Base-by-base conservation (phyloP, 192 early-diverging fungal species). In the Umbelopsis ramanniana region DNA sequence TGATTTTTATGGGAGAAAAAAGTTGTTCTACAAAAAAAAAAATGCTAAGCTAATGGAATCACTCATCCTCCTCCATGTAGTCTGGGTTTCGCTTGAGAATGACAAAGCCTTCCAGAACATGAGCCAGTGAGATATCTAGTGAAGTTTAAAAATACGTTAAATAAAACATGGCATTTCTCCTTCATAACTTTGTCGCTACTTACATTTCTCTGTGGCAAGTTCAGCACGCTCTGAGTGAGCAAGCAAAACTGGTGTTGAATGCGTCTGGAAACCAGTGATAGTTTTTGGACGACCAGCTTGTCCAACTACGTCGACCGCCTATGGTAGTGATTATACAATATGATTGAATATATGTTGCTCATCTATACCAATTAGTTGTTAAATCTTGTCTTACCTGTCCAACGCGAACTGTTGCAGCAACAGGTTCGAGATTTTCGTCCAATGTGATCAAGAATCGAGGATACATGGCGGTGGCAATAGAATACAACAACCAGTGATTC, bases 251-350 rank as follows among this genome's bases (percentile, higher is more conserved):
- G 98, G 98, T 45, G 98, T 98, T 33, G 94, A 90, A 79, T 99
- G 96, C 47, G 97, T 95, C 82, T 98, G 97, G 91, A 98, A 99
- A 23, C 98, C 98, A 6, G 97, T 98, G 76, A 99, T 98, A 2
- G 96, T 98, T 84, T 99, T 99, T 70, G 97, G 97, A 67, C 93
- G 84, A 23, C 98, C 98, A 1, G 97, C 98, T 81, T 99, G 97
- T 40, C 98, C 98, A 23, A 99, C 98, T 0, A 94, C 94, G 84
- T 99, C 98, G n/a, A 99, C 97, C 24, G 98, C 97, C 81, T 81
- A 69, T 43, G 46, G 68, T 47, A n/a, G 22, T n/a, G n/a, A 46
- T 35, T 21, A 46, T 29, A 35, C 5, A 63, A 19, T 40, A 17
- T 15, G 38, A 3, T 54, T 29, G 0, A 48, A 46, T 45, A 46